Base-by-base conservation (phyloP, 176 grass and related monocot species). In the Coix lacrymajobi region DNA sequence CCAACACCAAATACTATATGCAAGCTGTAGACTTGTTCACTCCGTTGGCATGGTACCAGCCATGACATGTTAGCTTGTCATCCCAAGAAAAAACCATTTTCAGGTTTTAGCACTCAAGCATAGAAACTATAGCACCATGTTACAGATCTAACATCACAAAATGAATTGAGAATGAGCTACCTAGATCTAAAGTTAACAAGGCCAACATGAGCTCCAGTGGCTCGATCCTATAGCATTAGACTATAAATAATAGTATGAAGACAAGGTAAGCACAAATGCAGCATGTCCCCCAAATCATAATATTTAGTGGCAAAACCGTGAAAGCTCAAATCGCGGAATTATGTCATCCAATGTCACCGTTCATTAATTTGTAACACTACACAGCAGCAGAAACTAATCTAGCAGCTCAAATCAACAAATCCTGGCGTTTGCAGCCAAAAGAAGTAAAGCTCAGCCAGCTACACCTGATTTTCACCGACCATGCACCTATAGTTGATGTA, bases 401-500 rank as follows among this genome's bases (percentile, higher is more conserved):
- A 74, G 30, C 8, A 81, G 26, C 81, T 76, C 46, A 81, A 38
- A n/a, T n/a, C n/a, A n/a, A n/a, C n/a, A n/a, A n/a, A 71, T 52
- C 45, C 34, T 73, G 34, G 3, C 34, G 54, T 76, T 67, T 37
- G 37, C 16, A 81, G 16, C 64, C 17, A 36, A 44, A 22, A 77
- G 44, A 71, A 16, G 11, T 56, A 68, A 76, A 71, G 26, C 38
- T 40, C 7, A 41, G 19, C 8, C 54, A 58, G 71, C 16, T 32
- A 5, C 11, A 56, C 48, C 8, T n/a, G 30, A 44, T 62, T 62
- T 69, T 29, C 37, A 75, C 13, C 20, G 1, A 75, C 30, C 22
- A 76, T 6, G 45, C 17, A 73, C 54, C n/a, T 51, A 30, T 49
- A 32, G 15, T 3, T 58, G 66, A 67, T 46, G 71, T 24, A 58